phyloP scores from a whole-genome alignment of 148 eudicot species.

The Camellia granthamiana region DNA sequence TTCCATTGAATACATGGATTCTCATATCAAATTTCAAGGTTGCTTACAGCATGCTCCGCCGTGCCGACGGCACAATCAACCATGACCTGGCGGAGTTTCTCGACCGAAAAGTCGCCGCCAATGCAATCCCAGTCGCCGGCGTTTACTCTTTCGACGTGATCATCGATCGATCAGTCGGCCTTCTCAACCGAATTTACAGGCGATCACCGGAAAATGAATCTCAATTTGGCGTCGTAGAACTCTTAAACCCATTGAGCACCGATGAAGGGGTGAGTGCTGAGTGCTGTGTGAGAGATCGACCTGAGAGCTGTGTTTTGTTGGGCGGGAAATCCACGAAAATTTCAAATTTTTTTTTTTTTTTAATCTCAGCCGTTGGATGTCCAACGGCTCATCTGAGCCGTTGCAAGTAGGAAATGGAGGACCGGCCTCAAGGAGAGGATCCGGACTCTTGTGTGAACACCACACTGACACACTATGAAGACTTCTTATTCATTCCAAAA shows the following conservation, averaged over 20 bases:
- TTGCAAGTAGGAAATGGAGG: no score
- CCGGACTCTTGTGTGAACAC: no score
- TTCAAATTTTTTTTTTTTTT: no score
- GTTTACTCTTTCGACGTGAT: constrained; percentile 65
- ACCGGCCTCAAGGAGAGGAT: no score
- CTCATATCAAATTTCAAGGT: constrained; percentile 83
- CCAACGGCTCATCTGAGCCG: no score
- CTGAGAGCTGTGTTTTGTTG: no score
- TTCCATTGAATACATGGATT: constrained; percentile 82
- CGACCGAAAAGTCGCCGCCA: constrained; percentile 71
- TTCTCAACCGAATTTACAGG: constrained; percentile 56
- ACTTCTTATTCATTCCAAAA: no score
- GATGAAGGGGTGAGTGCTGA: no score
- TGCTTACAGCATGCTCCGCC: constrained; percentile 68
- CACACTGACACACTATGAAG: no score
- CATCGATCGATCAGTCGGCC: constrained; percentile 46
- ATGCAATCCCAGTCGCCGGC: constrained; percentile 56
- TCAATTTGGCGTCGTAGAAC: constrained; percentile 38
- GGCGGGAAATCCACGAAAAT: no score
- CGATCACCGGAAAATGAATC: constrained; percentile 33
- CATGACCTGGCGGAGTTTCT: constrained; percentile 63
- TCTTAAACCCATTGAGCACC: constrained; percentile 53
- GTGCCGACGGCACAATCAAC: constrained; percentile 76
- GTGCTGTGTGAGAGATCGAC: no score
- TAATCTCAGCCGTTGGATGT: no score